Evolutionary conservation across 148 eudicot species (phyloP), one percentile per base, ranked within the genome.

Genomic region (Nepenthes mirabilis): DNA sequence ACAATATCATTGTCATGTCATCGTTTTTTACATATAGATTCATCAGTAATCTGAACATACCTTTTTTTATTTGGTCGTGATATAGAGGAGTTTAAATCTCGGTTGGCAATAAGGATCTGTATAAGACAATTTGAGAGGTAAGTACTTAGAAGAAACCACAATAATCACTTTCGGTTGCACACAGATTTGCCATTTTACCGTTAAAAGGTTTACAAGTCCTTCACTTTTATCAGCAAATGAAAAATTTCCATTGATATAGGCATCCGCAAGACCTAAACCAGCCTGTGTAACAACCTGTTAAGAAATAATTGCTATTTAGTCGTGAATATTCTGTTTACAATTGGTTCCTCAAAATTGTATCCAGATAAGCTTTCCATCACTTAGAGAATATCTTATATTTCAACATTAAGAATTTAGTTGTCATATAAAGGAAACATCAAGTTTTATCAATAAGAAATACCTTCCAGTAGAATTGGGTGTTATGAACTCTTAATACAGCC

Each of bases 261-360:
- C 95, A 79, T 94, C 99, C 56, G 99, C 99, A 62, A 94, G 90
- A 70, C 99, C 99, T 73, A 94, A 81, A 62, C 89, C 99, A 59
- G 95, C 91, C 65, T 89, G 77, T 60, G 76, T 86, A 52, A 83
- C 88, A 51, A 94, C 91, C 99, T 93, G 79, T 54, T 36, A 61
- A 36, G 64, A 67, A 45, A 63, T 8, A 11, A 54, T 12, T 9
- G 3, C n/a, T 11, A 52, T 62, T 23, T 9, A 47, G 64, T 61
- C 1, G 45, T 4, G 45, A 40, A 45, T 11, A 8, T 60, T 60
- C 23, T 23, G 23, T 23, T 23, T 23, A 23, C 23, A 23, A 23
- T 23, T 0, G 23, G 37, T 33, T 45, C 14, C 52, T 9, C 0
- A 61, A 13, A 40, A 40, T 40, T 40, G 4, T 40, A 40, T 40